A percentile compares a stretch with the other conserved stretches of the same genome.
These are phyloP conservation scores for Anthoceros angustus DNA, from an alignment of 225 moss, liverwort and hornwort species.

Conservation along the genomic window DNA sequence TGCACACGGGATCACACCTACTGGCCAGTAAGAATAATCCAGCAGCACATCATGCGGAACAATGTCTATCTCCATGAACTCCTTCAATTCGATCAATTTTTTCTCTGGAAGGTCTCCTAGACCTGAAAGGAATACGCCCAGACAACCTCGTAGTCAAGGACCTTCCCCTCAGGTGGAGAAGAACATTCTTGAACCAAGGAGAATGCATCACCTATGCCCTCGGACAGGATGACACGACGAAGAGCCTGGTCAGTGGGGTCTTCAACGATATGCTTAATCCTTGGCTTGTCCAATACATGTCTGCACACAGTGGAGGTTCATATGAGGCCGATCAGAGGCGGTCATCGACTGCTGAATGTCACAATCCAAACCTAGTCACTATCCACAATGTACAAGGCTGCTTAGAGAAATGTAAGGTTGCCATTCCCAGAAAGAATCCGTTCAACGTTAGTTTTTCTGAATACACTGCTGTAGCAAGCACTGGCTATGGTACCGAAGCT, in stretches of 20 bases:
- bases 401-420: not conserved
- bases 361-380: not conserved
- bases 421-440: no score
- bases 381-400: not conserved
- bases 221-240: not conserved
- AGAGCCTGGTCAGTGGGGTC: not conserved
- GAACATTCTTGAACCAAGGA: not conserved
- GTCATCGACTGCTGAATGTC: not conserved
- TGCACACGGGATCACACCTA: conserved; percentile 32
- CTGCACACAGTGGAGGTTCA: not conserved
- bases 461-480: not conserved
- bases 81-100: conserved; percentile 29
- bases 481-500: not conserved
- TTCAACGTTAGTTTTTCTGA: no score
- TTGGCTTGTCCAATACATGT: not conserved
- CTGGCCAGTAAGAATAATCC: conserved; percentile 79
- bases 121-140: conserved; percentile 10
- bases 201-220: not conserved
- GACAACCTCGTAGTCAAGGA: not conserved
- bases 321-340: not conserved
- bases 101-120: conserved; percentile 45
- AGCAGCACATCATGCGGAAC: conserved; percentile 58
- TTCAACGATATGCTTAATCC: not conserved
- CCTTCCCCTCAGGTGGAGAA: not conserved
- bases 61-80: conserved; percentile 36